phyloP scores from a whole-genome alignment of 495 filamentous ascomycete species.

The Penicillium canariense region DNA sequence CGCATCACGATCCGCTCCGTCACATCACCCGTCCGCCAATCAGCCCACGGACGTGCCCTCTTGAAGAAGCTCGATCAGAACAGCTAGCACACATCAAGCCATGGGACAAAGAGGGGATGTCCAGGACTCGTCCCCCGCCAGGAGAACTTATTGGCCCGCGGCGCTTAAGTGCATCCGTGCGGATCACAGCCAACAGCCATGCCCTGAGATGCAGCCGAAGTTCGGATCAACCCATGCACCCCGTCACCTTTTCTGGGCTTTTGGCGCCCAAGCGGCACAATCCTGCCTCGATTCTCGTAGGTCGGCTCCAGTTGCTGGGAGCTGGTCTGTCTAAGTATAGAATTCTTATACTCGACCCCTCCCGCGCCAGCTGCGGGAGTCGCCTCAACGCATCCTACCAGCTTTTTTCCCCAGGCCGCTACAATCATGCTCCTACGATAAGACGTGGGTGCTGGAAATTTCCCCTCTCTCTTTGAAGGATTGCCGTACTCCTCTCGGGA shows the following conservation, averaged over 20 bases:
- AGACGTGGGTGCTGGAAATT: background rate
- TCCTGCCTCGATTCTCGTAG: slow-evolving; percentile 5
- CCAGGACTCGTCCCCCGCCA: background rate
- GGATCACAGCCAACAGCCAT: slow-evolving; percentile 16
- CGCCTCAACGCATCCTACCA: background rate
- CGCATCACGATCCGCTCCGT: slow-evolving; percentile 24
- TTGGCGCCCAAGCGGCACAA: slow-evolving; percentile 20
- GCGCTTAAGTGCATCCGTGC: slow-evolving; percentile 22
- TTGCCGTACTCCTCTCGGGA: background rate
- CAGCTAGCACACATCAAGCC: background rate
- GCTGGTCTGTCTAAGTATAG: slow-evolving; percentile 26
- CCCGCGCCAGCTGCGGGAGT: slow-evolving; percentile 7
- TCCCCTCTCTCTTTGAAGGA: background rate
- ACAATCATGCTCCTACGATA: slow-evolving; percentile 18
- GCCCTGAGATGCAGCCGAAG: slow-evolving; percentile 7
- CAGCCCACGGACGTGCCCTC: slow-evolving; percentile 10
- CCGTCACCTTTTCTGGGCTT: slow-evolving; percentile 6
- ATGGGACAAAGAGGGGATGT: slow-evolving; percentile 12
- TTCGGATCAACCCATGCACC: background rate
- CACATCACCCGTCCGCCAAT: slow-evolving; percentile 27
- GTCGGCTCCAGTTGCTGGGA: background rate
- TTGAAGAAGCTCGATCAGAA: slow-evolving; percentile 14
- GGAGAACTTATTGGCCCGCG: slow-evolving; percentile 15
- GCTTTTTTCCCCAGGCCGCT: slow-evolving; percentile 4
- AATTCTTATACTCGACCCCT: slow-evolving; percentile 16